Conservation (phyloP, 495 filamentous ascomycete genomes). For the Hamigera avellanea region DNA sequence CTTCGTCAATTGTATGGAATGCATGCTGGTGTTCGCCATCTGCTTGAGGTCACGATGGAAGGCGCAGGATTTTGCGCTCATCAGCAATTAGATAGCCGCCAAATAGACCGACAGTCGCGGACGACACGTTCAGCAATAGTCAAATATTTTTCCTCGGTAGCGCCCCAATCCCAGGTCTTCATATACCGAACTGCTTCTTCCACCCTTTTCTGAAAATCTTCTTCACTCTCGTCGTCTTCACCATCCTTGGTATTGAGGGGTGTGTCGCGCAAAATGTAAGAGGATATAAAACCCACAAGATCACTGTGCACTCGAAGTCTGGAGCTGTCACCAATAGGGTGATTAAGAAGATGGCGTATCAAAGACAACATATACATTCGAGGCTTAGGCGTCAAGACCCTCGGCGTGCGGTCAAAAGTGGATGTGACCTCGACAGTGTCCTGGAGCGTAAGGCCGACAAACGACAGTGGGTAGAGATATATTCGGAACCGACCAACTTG, state of each 20-base stretch:
- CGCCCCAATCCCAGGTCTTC: constrained; percentile 9
- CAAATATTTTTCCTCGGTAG: constrained; percentile 1
- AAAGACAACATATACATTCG: constrained; percentile 5
- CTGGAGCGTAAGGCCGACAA: constrained; percentile 7
- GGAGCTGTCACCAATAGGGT: constrained; percentile 1
- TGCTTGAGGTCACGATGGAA: constrained; percentile 2
- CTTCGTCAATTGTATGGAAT: constrained; percentile 3
- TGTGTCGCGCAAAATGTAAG: constrained; percentile 6
- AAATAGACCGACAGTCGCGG: constrained; percentile 7
- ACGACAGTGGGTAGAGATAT: constrained; percentile 8
- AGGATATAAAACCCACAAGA: constrained; percentile 7
- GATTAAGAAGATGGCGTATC: constrained; percentile 2
- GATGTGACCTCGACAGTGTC: constrained; percentile 9
- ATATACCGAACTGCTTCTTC: constrained; percentile 4
- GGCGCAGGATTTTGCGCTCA: constrained; percentile 2
- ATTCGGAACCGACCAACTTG: neutral
- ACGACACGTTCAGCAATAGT: constrained; percentile 6
- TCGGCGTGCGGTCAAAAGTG: constrained; percentile 4
- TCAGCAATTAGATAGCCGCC: constrained; percentile 1
- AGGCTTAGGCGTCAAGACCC: constrained; percentile 10
- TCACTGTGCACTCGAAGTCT: constrained; percentile 5
- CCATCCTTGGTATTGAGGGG: constrained; percentile 6
- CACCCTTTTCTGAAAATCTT: constrained; percentile 12
- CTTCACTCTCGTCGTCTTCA: constrained; percentile 8
- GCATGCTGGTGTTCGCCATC: constrained; percentile 2